Conservation (phyloP, 2,329 filamentous ascomycete species). For the Didymella pomorum region DNA sequence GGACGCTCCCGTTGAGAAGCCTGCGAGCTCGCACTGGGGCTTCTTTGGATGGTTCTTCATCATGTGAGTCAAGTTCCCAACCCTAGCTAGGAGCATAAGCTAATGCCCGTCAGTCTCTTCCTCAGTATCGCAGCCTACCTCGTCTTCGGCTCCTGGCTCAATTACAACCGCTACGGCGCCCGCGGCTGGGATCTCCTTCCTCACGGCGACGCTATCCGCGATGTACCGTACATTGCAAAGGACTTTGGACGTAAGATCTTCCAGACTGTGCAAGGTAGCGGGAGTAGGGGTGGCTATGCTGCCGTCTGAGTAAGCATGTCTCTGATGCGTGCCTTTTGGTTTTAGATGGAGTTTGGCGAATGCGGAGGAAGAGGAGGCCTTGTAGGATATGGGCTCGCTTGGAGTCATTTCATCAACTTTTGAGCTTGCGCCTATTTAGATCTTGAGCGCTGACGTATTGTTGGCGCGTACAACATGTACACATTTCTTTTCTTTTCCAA, state of each 20-base stretch:
- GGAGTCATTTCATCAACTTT: too few relatives aligned
- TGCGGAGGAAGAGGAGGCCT: background rate
- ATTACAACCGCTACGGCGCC: slow-evolving; percentile 96
- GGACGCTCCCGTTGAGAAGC: slow-evolving; percentile 53
- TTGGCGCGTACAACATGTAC: slow-evolving; percentile 5
- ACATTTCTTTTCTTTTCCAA: background rate
- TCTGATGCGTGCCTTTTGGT: background rate
- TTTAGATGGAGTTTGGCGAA: background rate
- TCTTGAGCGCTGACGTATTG: background rate
- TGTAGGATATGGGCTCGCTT: slow-evolving; percentile 5
- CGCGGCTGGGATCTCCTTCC: slow-evolving; percentile 94
- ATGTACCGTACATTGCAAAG: slow-evolving; percentile 89
- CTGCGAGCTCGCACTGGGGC: slow-evolving; percentile 74
- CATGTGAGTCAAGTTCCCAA: slow-evolving; percentile 68
- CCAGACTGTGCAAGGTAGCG: slow-evolving; percentile 83
- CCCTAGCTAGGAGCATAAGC: background rate
- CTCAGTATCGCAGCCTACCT: slow-evolving; percentile 86
- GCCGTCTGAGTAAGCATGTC: slow-evolving; percentile 70
- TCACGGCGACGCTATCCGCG: slow-evolving; percentile 89
- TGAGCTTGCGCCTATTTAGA: background rate
- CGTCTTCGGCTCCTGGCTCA: slow-evolving; percentile 98
- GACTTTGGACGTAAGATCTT: slow-evolving; percentile 84
- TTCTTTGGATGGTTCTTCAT: slow-evolving; percentile 98
- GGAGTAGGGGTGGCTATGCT: slow-evolving; percentile 89
- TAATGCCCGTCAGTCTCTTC: slow-evolving; percentile 70